Conservation (phyloP, 805 yeast genomes). For the Candida berthetii region DNA sequence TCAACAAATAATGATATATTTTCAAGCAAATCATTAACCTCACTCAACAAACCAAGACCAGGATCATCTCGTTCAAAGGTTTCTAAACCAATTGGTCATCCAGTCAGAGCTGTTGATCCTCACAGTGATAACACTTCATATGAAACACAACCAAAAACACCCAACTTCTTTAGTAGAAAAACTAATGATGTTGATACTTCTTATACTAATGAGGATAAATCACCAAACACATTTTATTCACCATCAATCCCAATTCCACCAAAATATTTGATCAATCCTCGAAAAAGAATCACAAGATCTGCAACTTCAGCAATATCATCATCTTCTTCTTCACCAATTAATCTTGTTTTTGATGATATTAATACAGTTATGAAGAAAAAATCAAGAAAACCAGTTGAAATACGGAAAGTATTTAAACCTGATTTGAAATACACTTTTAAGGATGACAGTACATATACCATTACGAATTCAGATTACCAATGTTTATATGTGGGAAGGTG, state of each 20-base stretch:
- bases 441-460: slow-evolving; percentile 47
- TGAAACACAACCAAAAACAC: too few species aligned
- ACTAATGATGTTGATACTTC: too few species aligned
- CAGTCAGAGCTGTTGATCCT: not conserved
- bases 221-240: not conserved
- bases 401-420: slow-evolving; percentile 27
- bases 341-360: not conserved
- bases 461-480: slow-evolving; percentile 67
- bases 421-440: slow-evolving; percentile 43
- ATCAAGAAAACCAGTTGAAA: not conserved
- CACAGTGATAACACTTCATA: too few species aligned
- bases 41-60: not conserved
- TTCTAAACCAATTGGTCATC: not conserved
- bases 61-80: not conserved
- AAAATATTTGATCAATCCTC: not conserved
- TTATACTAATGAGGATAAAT: not conserved
- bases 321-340: not conserved
- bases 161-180: too few species aligned
- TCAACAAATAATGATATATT: not conserved
- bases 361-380: slow-evolving; percentile 2
- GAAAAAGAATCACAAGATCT: not conserved
- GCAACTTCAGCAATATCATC: not conserved
- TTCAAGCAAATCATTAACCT: not conserved
- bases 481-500: slow-evolving; percentile 78
- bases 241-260: not conserved